Percentiles rank a stretch among this genome's conserved stretches.
Evolutionary conservation across 1,284 basidiomycete genomes (phyloP).

Genomic region (Xerocomus amazonicus): DNA sequence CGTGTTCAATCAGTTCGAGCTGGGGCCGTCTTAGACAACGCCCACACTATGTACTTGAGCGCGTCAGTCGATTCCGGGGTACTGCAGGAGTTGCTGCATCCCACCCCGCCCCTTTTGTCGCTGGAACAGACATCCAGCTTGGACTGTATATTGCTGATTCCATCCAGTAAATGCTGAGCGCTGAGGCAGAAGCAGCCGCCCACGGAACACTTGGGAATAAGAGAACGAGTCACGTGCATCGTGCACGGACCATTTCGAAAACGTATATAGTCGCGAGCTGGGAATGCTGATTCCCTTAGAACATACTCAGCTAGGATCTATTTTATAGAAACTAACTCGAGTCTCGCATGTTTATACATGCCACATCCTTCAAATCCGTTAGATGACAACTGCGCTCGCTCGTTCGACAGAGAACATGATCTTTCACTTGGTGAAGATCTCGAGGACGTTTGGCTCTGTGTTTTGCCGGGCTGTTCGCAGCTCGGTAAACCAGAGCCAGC

Average conservation of each 20-base stretch:
- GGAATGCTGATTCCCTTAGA: slow-evolving; percentile 48
- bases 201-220: no score
- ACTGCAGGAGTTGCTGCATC: no score
- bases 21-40: no score
- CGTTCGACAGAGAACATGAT: slow-evolving; percentile 77
- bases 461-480: slow-evolving; percentile 39
- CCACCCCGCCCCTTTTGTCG: no score
- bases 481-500: slow-evolving; percentile 43
- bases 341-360: slow-evolving; percentile 86
- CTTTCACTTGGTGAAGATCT: slow-evolving; percentile 39
- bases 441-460: slow-evolving; percentile 69
- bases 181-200: no score
- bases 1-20: no score
- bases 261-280: slow-evolving; percentile 38
- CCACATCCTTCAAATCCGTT: slow-evolving; percentile 76
- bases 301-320: slow-evolving; percentile 88
- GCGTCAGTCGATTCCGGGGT: no score
- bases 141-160: no score
- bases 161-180: no score
- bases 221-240: slow-evolving; percentile 18
- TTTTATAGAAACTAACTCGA: slow-evolving; percentile 87
- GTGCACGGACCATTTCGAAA: slow-evolving; percentile 30
- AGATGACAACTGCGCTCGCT: slow-evolving; percentile 70
- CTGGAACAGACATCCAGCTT: no score
- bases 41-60: no score